Conservation (phyloP, 192 early-diverging fungal genomes). For the Entophlyctis helioformis region DNA sequence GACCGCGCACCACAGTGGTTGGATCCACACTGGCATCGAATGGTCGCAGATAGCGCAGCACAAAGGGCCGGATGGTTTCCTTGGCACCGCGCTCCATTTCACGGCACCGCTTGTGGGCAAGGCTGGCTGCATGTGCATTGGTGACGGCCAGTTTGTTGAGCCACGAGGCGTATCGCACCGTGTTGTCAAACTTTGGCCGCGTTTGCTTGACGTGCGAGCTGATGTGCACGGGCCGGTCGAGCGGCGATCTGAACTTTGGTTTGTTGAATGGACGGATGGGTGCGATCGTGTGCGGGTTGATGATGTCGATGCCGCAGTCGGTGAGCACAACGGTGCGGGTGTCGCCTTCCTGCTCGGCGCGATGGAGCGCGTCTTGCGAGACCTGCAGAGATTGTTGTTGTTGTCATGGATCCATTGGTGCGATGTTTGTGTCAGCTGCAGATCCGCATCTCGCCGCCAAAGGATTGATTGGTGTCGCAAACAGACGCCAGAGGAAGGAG, state of each 20-base stretch:
- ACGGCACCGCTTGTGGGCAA: conserved; percentile 4
- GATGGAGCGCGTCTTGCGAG: neutral
- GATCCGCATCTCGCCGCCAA: neutral
- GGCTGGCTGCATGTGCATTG: conserved; percentile 1
- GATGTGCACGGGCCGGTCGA: conserved; percentile 23
- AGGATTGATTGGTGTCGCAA: neutral
- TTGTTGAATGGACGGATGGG: conserved; percentile 23
- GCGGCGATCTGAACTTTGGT: conserved; percentile 22
- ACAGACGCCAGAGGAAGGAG: too few species aligned
- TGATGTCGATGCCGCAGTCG: conserved; percentile 36
- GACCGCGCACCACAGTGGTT: too few species aligned
- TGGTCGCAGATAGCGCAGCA: conserved; percentile 13
- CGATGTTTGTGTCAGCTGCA: neutral
- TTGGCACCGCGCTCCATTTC: conserved; percentile 1
- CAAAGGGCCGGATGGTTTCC: neutral
- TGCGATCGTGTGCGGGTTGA: conserved; percentile 11
- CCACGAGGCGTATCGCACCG: conserved; percentile 19
- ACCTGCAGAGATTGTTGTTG: neutral
- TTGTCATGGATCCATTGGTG: neutral
- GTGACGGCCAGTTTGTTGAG: conserved; percentile 16
- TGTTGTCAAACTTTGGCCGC: conserved; percentile 12
- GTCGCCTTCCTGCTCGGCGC: conserved; percentile 4
- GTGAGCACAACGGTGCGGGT: conserved; percentile 31
- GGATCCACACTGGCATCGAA: too few species aligned
- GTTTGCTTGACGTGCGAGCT: conserved; percentile 20